A percentile compares a stretch with the other conserved stretches of the same genome.
These are phyloP conservation scores for Chrysoporthe puriensis DNA, from an alignment of 2,329 filamentous ascomycete species.

Conservation along the genomic window DNA sequence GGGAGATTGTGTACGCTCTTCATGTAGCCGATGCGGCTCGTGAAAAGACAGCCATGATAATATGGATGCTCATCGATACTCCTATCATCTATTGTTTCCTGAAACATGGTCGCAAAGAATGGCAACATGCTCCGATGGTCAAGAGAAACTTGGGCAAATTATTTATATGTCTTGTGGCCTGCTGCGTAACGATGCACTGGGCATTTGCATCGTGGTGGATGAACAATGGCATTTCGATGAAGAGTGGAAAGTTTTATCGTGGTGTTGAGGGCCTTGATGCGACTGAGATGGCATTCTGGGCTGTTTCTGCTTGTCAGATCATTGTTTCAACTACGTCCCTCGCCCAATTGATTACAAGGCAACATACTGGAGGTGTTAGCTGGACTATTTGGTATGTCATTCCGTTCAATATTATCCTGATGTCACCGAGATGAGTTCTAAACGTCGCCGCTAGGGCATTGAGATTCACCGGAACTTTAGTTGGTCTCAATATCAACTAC, in stretches of 20 bases:
- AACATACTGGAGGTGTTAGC: not conserved
- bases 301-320: not conserved
- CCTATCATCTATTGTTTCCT: not conserved
- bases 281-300: conserved; percentile 1
- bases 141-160: not conserved
- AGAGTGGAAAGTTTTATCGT: not conserved
- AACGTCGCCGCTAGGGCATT: not conserved
- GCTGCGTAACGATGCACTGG: not conserved
- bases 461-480: not conserved
- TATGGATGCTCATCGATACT: not conserved
- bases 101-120: not conserved
- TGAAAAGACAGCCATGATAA: not conserved
- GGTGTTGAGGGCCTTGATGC: not conserved
- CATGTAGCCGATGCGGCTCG: not conserved
- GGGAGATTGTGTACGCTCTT: not conserved
- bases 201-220: not conserved
- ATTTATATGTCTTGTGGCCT: not conserved
- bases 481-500: conserved; percentile 2
- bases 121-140: not conserved
- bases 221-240: not conserved
- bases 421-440: not conserved
- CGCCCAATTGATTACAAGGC: not conserved
- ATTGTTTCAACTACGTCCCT: not conserved
- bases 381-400: not conserved
- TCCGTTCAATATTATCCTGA: not conserved